These are phyloP conservation scores for Persicaria tinctoria DNA, from an alignment of 148 eudicot species.

Conservation along the genomic window DNA sequence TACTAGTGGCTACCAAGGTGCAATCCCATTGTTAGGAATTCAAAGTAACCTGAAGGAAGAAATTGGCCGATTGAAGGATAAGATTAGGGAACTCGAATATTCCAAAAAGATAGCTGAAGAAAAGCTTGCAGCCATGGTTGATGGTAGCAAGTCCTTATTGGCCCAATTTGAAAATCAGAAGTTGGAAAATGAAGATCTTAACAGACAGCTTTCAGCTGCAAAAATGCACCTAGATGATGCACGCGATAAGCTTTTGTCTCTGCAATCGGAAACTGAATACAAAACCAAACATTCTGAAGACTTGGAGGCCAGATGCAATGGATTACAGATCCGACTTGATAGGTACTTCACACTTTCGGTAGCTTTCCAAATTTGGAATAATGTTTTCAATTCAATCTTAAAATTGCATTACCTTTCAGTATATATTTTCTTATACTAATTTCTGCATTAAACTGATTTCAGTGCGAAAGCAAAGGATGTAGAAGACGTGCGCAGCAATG, in stretches of 20 bases:
- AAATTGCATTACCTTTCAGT: background rate
- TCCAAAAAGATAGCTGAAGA: slow-evolving; percentile 27
- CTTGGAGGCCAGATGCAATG: slow-evolving; percentile 39
- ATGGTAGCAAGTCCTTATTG: slow-evolving; percentile 24
- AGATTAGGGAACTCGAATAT: slow-evolving; percentile 18
- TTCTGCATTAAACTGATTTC: slow-evolving; percentile 9
- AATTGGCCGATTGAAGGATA: slow-evolving; percentile 17
- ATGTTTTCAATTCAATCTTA: background rate
- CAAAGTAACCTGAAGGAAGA: slow-evolving; percentile 22
- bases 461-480: slow-evolving; percentile 33
- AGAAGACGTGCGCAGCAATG: slow-evolving; percentile 18
- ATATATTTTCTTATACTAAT: background rate
- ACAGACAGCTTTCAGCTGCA: slow-evolving; percentile 31
- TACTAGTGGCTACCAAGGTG: slow-evolving; percentile 3
- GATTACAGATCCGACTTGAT: slow-evolving; percentile 38
- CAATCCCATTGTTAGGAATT: slow-evolving; percentile 12
- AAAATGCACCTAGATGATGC: slow-evolving; percentile 35
- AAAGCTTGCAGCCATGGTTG: slow-evolving; percentile 24
- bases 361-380: background rate
- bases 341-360: slow-evolving; percentile 33
- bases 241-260: slow-evolving; percentile 22
- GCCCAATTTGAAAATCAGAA: slow-evolving; percentile 30
- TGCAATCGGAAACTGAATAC: slow-evolving; percentile 37
- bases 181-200: slow-evolving; percentile 40
- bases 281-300: slow-evolving; percentile 30